phyloP scores from a whole-genome alignment of 805 yeast species.

The Peterozyma xylosa region DNA sequence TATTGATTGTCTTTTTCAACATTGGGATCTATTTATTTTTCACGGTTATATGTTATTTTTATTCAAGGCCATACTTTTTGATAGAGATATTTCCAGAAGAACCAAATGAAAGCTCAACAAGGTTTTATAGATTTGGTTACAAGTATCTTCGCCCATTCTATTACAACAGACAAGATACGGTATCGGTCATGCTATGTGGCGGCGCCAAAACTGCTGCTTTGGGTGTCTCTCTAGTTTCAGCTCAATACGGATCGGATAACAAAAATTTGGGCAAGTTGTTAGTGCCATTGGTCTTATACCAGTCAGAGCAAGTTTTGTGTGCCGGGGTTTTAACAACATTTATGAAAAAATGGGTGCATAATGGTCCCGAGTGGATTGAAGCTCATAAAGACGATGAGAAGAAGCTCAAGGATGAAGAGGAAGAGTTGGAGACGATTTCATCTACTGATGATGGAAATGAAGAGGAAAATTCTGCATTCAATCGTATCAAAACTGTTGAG shows the following conservation, averaged over 20 bases:
- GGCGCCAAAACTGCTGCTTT: constrained; percentile 92
- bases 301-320: constrained; percentile 77
- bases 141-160: constrained; percentile 54
- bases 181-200: constrained; percentile 78
- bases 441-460: no score
- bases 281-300: constrained; percentile 80
- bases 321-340: constrained; percentile 66
- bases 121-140: constrained; percentile 36
- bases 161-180: constrained; percentile 64
- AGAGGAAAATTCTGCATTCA: no score
- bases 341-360: constrained; percentile 63
- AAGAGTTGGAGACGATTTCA: background rate
- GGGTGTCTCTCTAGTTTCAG: constrained; percentile 74
- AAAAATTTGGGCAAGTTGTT: constrained; percentile 61
- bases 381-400: constrained; percentile 11
- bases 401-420: constrained; percentile 1
- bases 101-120: constrained; percentile 41
- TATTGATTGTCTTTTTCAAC: constrained; percentile 78
- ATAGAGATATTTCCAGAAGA: constrained; percentile 31
- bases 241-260: constrained; percentile 61
- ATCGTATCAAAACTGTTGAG: no score
- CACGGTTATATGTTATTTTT: constrained; percentile 51
- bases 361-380: constrained; percentile 11
- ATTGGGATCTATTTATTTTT: constrained; percentile 73
- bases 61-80: constrained; percentile 56